These are phyloP conservation scores for Colletotrichum higginsianum DNA, from an alignment of 2,329 filamentous ascomycete species.

Conservation along the genomic window DNA sequence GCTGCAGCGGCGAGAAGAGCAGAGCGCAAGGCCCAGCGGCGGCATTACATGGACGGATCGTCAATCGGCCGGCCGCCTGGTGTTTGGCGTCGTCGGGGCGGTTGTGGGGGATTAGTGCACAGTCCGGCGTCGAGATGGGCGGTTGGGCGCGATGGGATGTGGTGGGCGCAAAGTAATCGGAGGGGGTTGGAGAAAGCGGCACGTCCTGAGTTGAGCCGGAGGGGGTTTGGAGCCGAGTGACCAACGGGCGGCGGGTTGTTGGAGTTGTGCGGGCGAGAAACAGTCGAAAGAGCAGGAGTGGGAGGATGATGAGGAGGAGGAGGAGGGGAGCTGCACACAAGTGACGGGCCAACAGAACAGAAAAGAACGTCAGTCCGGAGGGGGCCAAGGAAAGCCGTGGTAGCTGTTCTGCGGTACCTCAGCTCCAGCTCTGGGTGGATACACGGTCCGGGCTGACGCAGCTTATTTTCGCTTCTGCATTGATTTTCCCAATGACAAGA, in stretches of 20 bases:
- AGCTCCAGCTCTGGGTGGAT: slow-evolving; percentile 33
- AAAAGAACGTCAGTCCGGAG: slow-evolving; percentile 1
- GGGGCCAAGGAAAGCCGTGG: neutral
- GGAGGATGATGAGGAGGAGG: slow-evolving; percentile 4
- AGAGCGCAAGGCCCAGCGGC: slow-evolving; percentile 40
- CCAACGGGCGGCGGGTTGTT: slow-evolving; percentile 18
- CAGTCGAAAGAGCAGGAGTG: no score
- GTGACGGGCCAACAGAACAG: slow-evolving; percentile 9
- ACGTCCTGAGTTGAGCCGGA: neutral
- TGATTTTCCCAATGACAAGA: slow-evolving; percentile 21
- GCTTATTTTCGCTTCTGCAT: slow-evolving; percentile 42
- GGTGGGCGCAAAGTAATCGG: slow-evolving; percentile 30
- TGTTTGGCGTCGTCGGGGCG: slow-evolving; percentile 24
- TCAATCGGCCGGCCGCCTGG: slow-evolving; percentile 26
- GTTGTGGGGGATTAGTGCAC: slow-evolving; percentile 25
- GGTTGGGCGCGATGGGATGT: slow-evolving; percentile 7
- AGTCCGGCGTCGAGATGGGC: slow-evolving; percentile 15
- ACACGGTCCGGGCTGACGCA: slow-evolving; percentile 36
- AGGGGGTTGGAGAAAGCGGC: slow-evolving; percentile 23
- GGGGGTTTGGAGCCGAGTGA: slow-evolving; percentile 12
- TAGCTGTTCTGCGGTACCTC: slow-evolving; percentile 24
- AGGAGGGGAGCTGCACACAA: slow-evolving; percentile 17
- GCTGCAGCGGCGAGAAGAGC: slow-evolving; percentile 18
- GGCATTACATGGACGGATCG: slow-evolving; percentile 39
- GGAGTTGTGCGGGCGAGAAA: slow-evolving; percentile 6